Base-by-base conservation (phyloP, 371 early-diverging fungal species). In the Zopfochytrium polystomum region DNA sequence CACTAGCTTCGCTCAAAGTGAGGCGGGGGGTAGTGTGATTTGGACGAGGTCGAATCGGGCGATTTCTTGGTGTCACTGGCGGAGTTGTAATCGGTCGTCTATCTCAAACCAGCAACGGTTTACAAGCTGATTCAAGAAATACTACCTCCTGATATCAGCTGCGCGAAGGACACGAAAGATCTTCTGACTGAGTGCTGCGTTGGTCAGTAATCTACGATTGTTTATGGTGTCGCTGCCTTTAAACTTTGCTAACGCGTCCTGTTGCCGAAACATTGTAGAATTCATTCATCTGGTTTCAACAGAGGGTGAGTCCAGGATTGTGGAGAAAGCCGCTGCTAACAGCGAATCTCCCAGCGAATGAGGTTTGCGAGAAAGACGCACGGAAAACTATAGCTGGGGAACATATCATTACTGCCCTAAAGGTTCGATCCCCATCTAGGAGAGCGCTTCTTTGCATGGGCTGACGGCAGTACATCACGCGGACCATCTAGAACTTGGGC, bases 351-450 rank as follows among this genome's bases (percentile, higher is more conserved):
- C 32, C 72, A 79, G 93, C 99, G 13, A 99, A 98, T 76, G 94
- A 94, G 47, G 87, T 91, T 26, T 98, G 98, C 74, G 99, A 98
- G 71, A 93, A 92, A 66, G 96, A 95, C 59, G 83, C 88, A 20
- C 96, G 94, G 72, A 99, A 99, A 79, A 99, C 99, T 2, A 99
- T 99, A 60, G 90, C 92, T 0, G 93, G 93, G 27, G 98, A 99
- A 64, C 99, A 99, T 74, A 91, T 99, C 3, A 80, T 95, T 33
- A 67, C 86, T 4, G 95, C 99, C 3, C 76, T 99, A 42, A 84
- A 90, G 73, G 89, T 87, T 67, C 22, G 4, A 57, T 18, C 20
- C 33, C 2, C 35, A 13, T 52, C 11, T 18, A 44, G 9, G 22
- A 22, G 13, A 38, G 50, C 32, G 5, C 6, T 51, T 11, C 31